Evolutionary conservation across 495 filamentous ascomycete species (phyloP), one percentile per base, ranked within the genome.

Genomic region (Penicillium coprophilum): DNA sequence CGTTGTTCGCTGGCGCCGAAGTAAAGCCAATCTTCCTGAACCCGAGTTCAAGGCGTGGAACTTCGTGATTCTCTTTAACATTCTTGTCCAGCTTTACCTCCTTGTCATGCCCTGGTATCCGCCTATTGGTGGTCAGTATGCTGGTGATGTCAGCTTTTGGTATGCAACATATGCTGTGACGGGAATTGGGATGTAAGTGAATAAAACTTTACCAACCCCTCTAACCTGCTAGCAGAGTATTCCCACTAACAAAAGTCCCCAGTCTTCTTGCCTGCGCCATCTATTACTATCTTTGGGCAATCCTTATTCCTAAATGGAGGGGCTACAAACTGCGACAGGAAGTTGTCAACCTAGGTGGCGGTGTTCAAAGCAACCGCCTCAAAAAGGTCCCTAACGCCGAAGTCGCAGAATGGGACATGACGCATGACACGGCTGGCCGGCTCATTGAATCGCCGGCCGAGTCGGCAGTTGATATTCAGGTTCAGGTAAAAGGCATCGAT

Each of bases 51-150:
- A 62, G 13, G 75, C 76, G 2, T 82, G 80, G 80, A 61, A 80
- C 51, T 55, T 71, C 4, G 65, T 71, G 19, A 56, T 82, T 9
- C 60, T 78, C 11, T 80, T 83, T 60, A 74, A 69, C 44, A 76
- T 82, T 39, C 46, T 77, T 3, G 64, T 79, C 2, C 71, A 82
- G 19, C 39, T 81, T 0, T 83, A 79, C 59, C 62, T 79, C 10
- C 54, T 84, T 24, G 66, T 79, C 10, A 82, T 82, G 68, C 81
- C 81, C 10, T 85, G 81, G 82, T 82, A 79, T 38, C 80, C 81
- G 20, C 81, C 81, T 0, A 68, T 70, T 1, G 73, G 70, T 10
- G 81, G 81, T 0, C 64, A 68, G 1, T 74, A 72, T 32, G 76
- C 70, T 2, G 80, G 80, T 0, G 71, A 77, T 39, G 78, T 83